These are phyloP conservation scores for Candida coquimbonensis DNA, from an alignment of 805 yeast species.

Conservation along the genomic window DNA sequence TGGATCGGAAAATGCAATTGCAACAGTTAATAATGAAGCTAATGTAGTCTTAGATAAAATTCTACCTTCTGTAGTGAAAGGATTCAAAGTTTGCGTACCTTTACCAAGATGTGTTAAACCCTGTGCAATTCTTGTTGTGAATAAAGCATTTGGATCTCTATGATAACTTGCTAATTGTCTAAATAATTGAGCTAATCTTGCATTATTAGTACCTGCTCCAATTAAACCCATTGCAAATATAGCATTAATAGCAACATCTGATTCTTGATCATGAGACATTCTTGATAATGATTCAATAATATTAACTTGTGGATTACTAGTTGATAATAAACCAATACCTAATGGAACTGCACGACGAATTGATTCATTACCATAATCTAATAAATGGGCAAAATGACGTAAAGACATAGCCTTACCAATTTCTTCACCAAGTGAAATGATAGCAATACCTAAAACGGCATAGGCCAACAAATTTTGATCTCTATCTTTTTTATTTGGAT, in stretches of 20 bases:
- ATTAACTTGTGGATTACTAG: conserved; percentile 93
- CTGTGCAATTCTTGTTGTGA: conserved; percentile 91
- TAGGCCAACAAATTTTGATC: conserved; percentile 49
- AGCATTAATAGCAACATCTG: conserved; percentile 90
- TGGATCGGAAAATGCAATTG: conserved; percentile 83
- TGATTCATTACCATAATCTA: conserved; percentile 93
- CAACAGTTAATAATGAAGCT: conserved; percentile 80
- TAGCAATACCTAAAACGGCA: conserved; percentile 91
- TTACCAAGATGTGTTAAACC: conserved; percentile 94
- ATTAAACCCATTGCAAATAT: conserved; percentile 96
- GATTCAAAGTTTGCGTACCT: conserved; percentile 86
- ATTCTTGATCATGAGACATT: conserved; percentile 91
- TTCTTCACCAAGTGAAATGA: conserved; percentile 95
- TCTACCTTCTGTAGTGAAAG: conserved; percentile 84
- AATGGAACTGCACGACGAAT: conserved; percentile 93
- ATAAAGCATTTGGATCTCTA: conserved; percentile 83
- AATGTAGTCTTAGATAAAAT: conserved; percentile 82
- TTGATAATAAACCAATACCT: conserved; percentile 94
- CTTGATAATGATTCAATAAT: conserved; percentile 94
- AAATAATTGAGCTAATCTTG: conserved; percentile 91
- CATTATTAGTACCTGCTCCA: conserved; percentile 98
- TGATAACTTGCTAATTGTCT: conserved; percentile 94
- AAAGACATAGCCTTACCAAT: conserved; percentile 96
- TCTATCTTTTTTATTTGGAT: conserved; percentile 17
- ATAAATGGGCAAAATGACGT: conserved; percentile 93